Percentiles rank a stretch among this genome's conserved stretches.
phyloP scores from a whole-genome alignment of 306 rosid species.

The Myrica gale region DNA sequence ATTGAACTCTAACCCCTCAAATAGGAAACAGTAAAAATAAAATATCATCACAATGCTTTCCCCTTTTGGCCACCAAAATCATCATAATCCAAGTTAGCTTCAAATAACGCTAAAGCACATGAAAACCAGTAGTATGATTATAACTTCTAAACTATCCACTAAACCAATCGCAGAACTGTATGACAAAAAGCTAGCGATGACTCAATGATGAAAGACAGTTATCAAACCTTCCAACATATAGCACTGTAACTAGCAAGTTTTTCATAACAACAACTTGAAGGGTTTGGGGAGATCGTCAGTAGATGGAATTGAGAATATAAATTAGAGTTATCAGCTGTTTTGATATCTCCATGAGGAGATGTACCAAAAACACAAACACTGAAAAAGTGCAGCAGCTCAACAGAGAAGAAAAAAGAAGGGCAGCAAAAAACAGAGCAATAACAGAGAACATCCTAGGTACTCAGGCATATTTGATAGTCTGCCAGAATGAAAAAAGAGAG shows the following conservation, averaged over 20 bases:
- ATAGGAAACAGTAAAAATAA: not conserved
- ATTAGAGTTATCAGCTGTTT: not conserved
- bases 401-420: not conserved
- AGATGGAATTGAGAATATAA: too few relatives aligned
- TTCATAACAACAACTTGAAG: too few relatives aligned
- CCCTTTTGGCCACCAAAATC: too few relatives aligned
- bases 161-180: too few relatives aligned
- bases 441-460: not conserved
- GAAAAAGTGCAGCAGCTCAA: not conserved
- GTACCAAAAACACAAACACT: not conserved
- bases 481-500: not conserved
- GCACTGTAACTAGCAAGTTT: too few relatives aligned
- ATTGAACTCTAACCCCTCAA: not conserved
- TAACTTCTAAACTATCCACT: not conserved
- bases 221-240: too few relatives aligned
- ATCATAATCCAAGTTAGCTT: too few relatives aligned
- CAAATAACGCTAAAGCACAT: too few relatives aligned
- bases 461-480: not conserved
- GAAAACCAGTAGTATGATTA: not conserved
- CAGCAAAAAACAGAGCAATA: not conserved
- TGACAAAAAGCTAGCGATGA: too few relatives aligned
- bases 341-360: not conserved
- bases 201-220: too few relatives aligned
- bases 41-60: not conserved
- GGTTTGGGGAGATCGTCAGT: too few relatives aligned